A percentile compares a stretch with the other conserved stretches of the same genome.
These are phyloP conservation scores for Bruguiera sexangula DNA, from an alignment of 345 rosid species.

Conservation along the genomic window DNA sequence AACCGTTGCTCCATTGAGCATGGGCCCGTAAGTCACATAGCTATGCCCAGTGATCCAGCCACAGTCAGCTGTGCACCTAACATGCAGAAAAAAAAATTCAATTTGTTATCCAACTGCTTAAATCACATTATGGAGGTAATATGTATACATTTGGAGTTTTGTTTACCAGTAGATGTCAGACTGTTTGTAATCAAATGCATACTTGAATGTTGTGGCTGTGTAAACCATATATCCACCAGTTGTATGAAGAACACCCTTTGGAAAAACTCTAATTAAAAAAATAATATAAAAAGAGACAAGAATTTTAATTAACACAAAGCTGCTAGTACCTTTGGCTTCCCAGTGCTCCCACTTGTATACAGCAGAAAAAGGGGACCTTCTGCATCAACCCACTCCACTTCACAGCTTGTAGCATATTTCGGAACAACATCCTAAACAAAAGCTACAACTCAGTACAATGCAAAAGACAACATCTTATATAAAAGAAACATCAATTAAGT, in stretches of 20 bases:
- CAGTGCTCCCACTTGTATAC: slow-evolving; percentile 96
- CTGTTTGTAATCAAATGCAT: slow-evolving; percentile 93
- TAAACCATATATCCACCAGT: slow-evolving; percentile 98
- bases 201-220: slow-evolving; percentile 93
- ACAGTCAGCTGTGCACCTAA: slow-evolving; percentile 99
- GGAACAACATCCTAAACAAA: slow-evolving; percentile 69
- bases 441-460: slow-evolving; percentile 19
- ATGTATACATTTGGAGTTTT: slow-evolving; percentile 9
- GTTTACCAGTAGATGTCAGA: slow-evolving; percentile 88
- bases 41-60: slow-evolving; percentile 99
- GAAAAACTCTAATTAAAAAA: slow-evolving; percentile 19
- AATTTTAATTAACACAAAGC: slow-evolving; percentile 1
- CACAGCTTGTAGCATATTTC: slow-evolving; percentile 73
- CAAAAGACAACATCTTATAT: background rate
- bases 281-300: slow-evolving; percentile 29
- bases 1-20: slow-evolving; percentile 89
- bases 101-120: background rate
- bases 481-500: background rate
- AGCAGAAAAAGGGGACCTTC: slow-evolving; percentile 95
- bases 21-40: slow-evolving; percentile 94
- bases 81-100: slow-evolving; percentile 15
- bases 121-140: slow-evolving; percentile 5
- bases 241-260: slow-evolving; percentile 94
- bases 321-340: slow-evolving; percentile 82
- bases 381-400: slow-evolving; percentile 97